Conservation (phyloP, 2,329 filamentous ascomycete species). For the Penicillium sp. region DNA sequence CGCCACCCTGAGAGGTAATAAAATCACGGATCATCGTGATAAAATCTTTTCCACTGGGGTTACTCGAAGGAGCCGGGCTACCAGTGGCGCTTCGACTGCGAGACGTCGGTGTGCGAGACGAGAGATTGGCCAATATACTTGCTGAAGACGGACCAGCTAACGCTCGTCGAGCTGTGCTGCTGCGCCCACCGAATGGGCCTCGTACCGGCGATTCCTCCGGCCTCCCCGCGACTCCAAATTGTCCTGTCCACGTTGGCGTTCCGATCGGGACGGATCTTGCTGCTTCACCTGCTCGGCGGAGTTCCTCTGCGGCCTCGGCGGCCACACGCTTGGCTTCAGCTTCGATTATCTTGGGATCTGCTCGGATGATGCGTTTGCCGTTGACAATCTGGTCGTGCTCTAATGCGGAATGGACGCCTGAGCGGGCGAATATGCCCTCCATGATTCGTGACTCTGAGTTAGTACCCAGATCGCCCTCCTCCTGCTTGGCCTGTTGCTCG, state of each 20-base stretch:
- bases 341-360: constrained; percentile 78
- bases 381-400: constrained; percentile 92
- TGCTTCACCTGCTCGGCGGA: constrained; percentile 73
- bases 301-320: constrained; percentile 74
- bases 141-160: constrained; percentile 46
- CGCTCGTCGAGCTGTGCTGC: constrained; percentile 42
- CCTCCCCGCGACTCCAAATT: constrained; percentile 76
- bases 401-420: constrained; percentile 85
- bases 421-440: constrained; percentile 84
- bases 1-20: constrained; percentile 76
- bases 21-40: constrained; percentile 77
- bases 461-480: constrained; percentile 24
- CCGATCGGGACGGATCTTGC: constrained; percentile 77
- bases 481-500: constrained; percentile 1
- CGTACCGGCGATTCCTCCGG: constrained; percentile 60
- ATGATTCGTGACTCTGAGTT: constrained; percentile 76
- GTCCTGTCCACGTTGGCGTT: constrained; percentile 91
- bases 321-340: constrained; percentile 82
- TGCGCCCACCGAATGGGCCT: constrained; percentile 48
- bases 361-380: constrained; percentile 71
- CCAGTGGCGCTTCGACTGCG: constrained; percentile 32
- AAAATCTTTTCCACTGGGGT: constrained; percentile 64
- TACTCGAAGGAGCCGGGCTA: constrained; percentile 53
- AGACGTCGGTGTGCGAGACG: constrained; percentile 30
- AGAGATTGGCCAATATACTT: constrained; percentile 46